A percentile compares a stretch with the other conserved stretches of the same genome.
Conservation (phyloP, 495 filamentous ascomycete species). For the Podospora sp. region DNA sequence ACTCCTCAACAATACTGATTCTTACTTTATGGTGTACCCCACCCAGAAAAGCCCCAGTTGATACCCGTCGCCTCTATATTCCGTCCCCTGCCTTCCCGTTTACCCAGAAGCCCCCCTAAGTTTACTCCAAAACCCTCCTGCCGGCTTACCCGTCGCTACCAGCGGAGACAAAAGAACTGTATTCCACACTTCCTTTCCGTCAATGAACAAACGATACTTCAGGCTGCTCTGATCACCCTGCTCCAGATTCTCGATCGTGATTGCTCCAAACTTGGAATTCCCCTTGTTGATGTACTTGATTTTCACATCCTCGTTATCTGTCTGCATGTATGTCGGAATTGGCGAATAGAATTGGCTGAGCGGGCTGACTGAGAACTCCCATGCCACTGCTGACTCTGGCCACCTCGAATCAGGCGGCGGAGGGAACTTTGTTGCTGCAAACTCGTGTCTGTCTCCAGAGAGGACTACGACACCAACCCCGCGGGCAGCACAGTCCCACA, state of each 20-base stretch:
- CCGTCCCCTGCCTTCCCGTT: too few species aligned
- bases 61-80: not conserved
- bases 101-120: constrained; percentile 25
- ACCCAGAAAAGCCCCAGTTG: constrained; percentile 12
- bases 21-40: constrained; percentile 16
- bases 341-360: constrained; percentile 93
- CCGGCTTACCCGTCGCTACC: constrained; percentile 19
- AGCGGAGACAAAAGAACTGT: constrained; percentile 60
- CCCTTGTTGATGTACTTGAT: constrained; percentile 86
- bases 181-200: constrained; percentile 78
- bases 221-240: constrained; percentile 63
- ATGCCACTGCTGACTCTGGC: constrained; percentile 63
- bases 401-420: constrained; percentile 62
- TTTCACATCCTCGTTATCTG: constrained; percentile 73
- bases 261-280: constrained; percentile 85
- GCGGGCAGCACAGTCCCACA: constrained; percentile 78
- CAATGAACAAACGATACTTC: constrained; percentile 80
- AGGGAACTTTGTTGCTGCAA: constrained; percentile 86
- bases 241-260: constrained; percentile 76
- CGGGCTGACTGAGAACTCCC: constrained; percentile 88
- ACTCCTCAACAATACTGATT: too few species aligned
- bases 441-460: constrained; percentile 91
- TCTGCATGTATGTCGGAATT: constrained; percentile 76
- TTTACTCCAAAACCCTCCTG: constrained; percentile 46
- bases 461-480: constrained; percentile 80